These are phyloP conservation scores for Nigrospora osmanthi DNA, from an alignment of 2,329 filamentous ascomycete genomes.

Conservation along the genomic window DNA sequence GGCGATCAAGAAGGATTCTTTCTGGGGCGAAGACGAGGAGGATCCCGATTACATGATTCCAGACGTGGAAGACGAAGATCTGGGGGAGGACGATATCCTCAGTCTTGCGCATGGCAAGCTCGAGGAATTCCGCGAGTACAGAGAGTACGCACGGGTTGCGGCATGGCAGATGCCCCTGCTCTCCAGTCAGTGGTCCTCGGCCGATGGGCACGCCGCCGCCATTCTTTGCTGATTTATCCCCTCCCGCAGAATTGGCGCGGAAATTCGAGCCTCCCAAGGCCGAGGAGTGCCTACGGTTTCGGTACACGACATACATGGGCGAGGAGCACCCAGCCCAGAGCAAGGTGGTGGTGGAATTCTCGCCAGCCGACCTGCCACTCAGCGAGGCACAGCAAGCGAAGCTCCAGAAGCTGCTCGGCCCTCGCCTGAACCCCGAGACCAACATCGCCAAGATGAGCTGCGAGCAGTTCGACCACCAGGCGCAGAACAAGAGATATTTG, in stretches of 20 bases:
- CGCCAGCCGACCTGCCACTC: conserved; percentile 63
- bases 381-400: conserved; percentile 64
- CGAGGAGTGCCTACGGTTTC: conserved; percentile 75
- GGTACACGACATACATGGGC: conserved; percentile 94
- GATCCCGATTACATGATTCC: conserved; percentile 17
- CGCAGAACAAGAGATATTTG: conserved; percentile 95
- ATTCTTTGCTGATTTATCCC: conserved; percentile 7
- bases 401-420: conserved; percentile 77
- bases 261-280: conserved; percentile 66
- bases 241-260: conserved; percentile 63
- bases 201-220: neutral
- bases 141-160: conserved; percentile 78
- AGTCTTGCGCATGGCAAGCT: conserved; percentile 78
- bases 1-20: conserved; percentile 1
- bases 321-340: conserved; percentile 84
- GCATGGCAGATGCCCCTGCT: conserved; percentile 96
- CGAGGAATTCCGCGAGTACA: conserved; percentile 78
- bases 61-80: conserved; percentile 38
- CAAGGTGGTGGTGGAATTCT: conserved; percentile 93
- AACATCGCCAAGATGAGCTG: conserved; percentile 82
- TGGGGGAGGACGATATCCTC: conserved; percentile 77
- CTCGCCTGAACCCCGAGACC: conserved; percentile 79
- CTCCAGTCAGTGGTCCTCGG: conserved; percentile 55
- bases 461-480: conserved; percentile 80
- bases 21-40: conserved; percentile 20